Conservation (phyloP, 2,329 filamentous ascomycete genomes). For the Botrytis aclada region DNA sequence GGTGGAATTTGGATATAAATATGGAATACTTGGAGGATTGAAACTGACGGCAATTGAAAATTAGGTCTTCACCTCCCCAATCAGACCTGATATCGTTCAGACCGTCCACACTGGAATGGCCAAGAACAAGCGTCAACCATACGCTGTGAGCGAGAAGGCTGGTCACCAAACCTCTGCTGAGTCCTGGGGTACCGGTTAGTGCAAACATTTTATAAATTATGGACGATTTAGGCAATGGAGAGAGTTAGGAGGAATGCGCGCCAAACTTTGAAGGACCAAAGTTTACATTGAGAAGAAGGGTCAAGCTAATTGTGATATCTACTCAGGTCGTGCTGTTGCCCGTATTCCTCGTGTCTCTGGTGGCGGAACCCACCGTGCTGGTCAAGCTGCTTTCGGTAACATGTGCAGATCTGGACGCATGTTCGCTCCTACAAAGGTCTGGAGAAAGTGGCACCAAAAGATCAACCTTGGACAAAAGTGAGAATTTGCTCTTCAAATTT, state of each 20-base stretch:
- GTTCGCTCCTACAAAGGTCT: constrained; percentile 99
- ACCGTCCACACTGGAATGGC: constrained; percentile 95
- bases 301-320: constrained; percentile 26
- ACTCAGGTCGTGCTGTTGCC: constrained; percentile 89
- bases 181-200: constrained; percentile 98
- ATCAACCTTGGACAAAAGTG: constrained; percentile 98
- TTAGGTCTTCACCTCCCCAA: constrained; percentile 88
- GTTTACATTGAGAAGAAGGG: background rate
- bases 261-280: background rate
- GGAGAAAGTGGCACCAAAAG: constrained; percentile 99
- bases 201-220: constrained; percentile 28
- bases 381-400: constrained; percentile 99
- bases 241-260: background rate
- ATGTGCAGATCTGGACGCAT: constrained; percentile 99
- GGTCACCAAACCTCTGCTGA: constrained; percentile 99
- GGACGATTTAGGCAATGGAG: constrained; percentile 3
- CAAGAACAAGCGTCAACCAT: constrained; percentile 99
- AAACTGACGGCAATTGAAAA: constrained; percentile 27
- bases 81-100: constrained; percentile 98
- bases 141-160: constrained; percentile 99
- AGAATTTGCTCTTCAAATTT: constrained; percentile 33
- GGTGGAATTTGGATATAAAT: constrained; percentile 2
- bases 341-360: constrained; percentile 99
- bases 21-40: constrained; percentile 20
- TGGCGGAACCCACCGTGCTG: constrained; percentile 99